phyloP scores from a whole-genome alignment of 805 yeast genomes.

The Pichia membranifaciens region DNA sequence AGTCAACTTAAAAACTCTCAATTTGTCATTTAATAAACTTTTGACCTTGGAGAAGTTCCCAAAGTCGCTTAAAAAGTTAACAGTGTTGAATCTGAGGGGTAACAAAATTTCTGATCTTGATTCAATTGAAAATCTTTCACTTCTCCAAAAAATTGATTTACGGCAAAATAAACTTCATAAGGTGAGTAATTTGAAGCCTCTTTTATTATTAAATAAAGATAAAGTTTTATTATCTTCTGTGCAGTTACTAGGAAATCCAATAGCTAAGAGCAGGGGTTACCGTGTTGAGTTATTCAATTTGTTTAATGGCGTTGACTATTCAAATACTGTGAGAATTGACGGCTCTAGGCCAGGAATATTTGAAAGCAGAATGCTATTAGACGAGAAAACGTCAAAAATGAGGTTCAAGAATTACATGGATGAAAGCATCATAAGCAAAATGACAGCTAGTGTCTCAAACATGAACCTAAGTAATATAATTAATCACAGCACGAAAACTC shows the following conservation, averaged over 20 bases:
- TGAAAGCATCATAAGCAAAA: slow-evolving; percentile 31
- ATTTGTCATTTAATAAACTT: slow-evolving; percentile 46
- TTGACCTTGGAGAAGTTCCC: slow-evolving; percentile 29
- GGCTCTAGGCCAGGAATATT: slow-evolving; percentile 59
- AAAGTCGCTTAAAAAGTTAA: slow-evolving; percentile 36
- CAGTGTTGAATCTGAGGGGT: slow-evolving; percentile 46
- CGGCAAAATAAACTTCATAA: slow-evolving; percentile 40
- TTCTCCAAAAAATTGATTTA: slow-evolving; percentile 47
- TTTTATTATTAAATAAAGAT: slow-evolving; percentile 27
- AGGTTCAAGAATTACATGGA: slow-evolving; percentile 37
- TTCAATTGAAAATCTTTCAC: slow-evolving; percentile 38
- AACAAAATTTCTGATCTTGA: slow-evolving; percentile 38
- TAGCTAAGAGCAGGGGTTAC: slow-evolving; percentile 35
- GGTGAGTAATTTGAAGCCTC: slow-evolving; percentile 36
- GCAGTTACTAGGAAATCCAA: slow-evolving; percentile 35
- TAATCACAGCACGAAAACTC: slow-evolving; percentile 12
- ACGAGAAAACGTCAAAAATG: slow-evolving; percentile 41
- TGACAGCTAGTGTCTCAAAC: slow-evolving; percentile 34
- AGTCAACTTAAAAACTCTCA: slow-evolving; percentile 43
- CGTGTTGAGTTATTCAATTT: slow-evolving; percentile 51
- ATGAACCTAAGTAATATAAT: slow-evolving; percentile 29
- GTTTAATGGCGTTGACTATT: slow-evolving; percentile 46
- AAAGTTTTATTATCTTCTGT: slow-evolving; percentile 23
- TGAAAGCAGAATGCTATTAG: slow-evolving; percentile 50
- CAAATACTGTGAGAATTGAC: slow-evolving; percentile 45